Conservation (phyloP, 306 rosid species). For the Canavalia ensiformis region DNA sequence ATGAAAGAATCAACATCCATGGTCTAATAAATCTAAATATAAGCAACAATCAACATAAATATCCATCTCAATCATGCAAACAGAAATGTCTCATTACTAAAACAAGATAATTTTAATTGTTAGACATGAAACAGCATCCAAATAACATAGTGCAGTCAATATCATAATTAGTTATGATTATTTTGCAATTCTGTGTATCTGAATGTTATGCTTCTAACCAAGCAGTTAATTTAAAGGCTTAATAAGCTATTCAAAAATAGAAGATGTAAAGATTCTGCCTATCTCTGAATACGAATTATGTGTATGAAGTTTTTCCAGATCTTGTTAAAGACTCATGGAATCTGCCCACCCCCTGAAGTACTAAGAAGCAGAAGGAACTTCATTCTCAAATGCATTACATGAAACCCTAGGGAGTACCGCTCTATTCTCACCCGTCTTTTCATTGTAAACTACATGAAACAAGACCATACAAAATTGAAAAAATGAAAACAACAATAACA, state of each 20-base stretch:
- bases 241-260: background rate
- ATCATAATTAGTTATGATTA: background rate
- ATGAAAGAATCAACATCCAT: background rate
- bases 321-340: background rate
- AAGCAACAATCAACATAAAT: background rate
- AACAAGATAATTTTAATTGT: background rate
- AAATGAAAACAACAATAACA: background rate
- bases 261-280: no score
- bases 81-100: background rate
- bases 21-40: background rate
- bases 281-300: no score
- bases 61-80: slow-evolving; percentile 3
- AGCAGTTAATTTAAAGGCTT: slow-evolving; percentile 11
- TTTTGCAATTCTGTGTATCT: background rate
- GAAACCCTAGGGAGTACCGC: slow-evolving; percentile 1
- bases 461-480: background rate
- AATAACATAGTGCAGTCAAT: background rate
- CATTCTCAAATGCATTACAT: background rate
- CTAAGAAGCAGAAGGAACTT: background rate
- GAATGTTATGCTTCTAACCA: background rate
- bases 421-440: slow-evolving; percentile 27
- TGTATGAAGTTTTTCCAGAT: no score
- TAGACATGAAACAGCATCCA: background rate
- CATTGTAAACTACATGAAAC: background rate
- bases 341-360: background rate